Evolutionary conservation across 2,329 filamentous ascomycete genomes (phyloP).

Genomic region (Colletotrichum lini): DNA sequence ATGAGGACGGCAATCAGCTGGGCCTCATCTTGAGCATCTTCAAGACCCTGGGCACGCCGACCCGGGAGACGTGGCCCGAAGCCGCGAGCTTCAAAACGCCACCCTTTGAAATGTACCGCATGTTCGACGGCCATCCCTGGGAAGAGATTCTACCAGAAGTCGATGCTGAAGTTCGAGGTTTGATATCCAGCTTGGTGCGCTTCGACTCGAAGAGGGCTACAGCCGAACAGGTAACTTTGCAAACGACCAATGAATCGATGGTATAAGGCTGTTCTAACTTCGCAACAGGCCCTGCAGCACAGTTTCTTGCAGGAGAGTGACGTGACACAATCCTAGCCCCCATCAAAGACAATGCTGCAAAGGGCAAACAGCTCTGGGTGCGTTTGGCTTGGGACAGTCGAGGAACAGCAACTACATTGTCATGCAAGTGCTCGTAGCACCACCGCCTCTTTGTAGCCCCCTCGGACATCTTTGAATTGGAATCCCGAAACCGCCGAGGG

Average conservation of each 20-base stretch:
- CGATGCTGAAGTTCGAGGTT: slow-evolving; percentile 70
- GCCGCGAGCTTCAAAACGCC: slow-evolving; percentile 76
- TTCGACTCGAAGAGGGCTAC: slow-evolving; percentile 81
- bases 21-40: slow-evolving; percentile 94
- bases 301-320: slow-evolving; percentile 5
- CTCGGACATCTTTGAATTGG: background rate
- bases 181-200: slow-evolving; percentile 77
- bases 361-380: background rate
- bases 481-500: background rate
- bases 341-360: background rate
- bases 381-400: background rate
- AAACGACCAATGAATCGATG: background rate
- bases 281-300: slow-evolving; percentile 37
- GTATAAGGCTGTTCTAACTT: slow-evolving; percentile 6
- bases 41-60: slow-evolving; percentile 89
- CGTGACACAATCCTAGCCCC: background rate
- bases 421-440: background rate
- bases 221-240: slow-evolving; percentile 63
- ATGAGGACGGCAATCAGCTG: slow-evolving; percentile 91
- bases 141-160: slow-evolving; percentile 76
- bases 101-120: slow-evolving; percentile 91
- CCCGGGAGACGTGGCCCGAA: slow-evolving; percentile 86
- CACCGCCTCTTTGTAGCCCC: slow-evolving; percentile 1
- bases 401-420: background rate
- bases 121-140: slow-evolving; percentile 80